phyloP scores from a whole-genome alignment of 345 rosid species.

The Abelmoschus esculentus region DNA sequence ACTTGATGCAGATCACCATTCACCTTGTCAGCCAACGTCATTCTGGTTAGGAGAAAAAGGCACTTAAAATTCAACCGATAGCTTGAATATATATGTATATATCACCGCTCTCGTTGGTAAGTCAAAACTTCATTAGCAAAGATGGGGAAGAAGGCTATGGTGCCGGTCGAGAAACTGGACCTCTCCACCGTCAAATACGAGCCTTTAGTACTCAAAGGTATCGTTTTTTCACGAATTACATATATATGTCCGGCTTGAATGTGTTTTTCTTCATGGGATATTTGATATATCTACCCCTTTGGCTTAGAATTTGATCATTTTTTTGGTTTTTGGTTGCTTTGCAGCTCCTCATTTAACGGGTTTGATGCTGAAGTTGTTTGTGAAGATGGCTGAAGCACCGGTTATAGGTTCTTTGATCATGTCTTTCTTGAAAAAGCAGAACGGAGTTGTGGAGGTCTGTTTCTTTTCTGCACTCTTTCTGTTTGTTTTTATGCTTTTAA shows the following conservation, averaged over 20 bases:
- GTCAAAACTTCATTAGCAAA: slow-evolving; percentile 2
- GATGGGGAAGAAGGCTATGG: slow-evolving; percentile 59
- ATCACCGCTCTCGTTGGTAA: neutral
- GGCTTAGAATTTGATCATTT: slow-evolving; percentile 8
- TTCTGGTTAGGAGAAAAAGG: too few relatives aligned
- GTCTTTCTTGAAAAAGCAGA: slow-evolving; percentile 46
- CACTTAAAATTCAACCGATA: too few relatives aligned
- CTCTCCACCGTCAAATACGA: slow-evolving; percentile 45
- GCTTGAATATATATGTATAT: too few relatives aligned
- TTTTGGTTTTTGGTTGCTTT: neutral
- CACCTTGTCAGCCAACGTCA: too few relatives aligned
- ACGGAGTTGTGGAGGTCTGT: slow-evolving; percentile 51
- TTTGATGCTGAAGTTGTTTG: slow-evolving; percentile 47
- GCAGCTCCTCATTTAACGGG: slow-evolving; percentile 84
- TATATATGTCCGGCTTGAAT: neutral
- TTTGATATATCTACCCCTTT: neutral
- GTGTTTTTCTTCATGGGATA: neutral
- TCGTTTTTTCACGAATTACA: neutral
- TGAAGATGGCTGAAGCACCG: slow-evolving; percentile 51
- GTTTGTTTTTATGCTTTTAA: neutral
- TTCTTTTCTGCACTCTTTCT: slow-evolving; percentile 1
- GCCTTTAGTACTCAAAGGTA: slow-evolving; percentile 49
- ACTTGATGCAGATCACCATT: too few relatives aligned
- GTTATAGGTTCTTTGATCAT: slow-evolving; percentile 50
- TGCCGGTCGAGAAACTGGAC: slow-evolving; percentile 49